A percentile compares a stretch with the other conserved stretches of the same genome.
phyloP scores from a whole-genome alignment of 2,329 filamentous ascomycete species.

The Elsinoe arachidis region DNA sequence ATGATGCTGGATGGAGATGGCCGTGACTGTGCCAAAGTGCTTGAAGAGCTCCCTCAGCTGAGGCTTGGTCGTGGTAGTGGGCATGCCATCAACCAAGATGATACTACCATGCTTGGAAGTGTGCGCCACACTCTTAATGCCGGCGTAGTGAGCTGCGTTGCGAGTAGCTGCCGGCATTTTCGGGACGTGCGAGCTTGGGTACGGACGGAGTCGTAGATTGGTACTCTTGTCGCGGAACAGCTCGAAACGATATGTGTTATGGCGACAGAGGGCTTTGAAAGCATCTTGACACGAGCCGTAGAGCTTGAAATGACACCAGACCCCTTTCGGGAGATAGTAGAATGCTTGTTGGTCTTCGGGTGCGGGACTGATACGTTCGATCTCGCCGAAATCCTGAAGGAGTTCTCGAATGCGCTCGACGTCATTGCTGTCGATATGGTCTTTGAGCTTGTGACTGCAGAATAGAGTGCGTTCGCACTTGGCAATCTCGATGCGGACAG shows the following conservation, averaged over 20 bases:
- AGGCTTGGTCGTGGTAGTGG: background rate
- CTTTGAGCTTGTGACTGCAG: conserved; percentile 14
- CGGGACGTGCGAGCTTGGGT: background rate
- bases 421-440: conserved; percentile 18
- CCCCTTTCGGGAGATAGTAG: conserved; percentile 24
- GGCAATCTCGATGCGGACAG: conserved; percentile 51
- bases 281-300: conserved; percentile 26
- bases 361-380: conserved; percentile 21
- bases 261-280: conserved; percentile 21
- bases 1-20: background rate
- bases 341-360: conserved; percentile 21
- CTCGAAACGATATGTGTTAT: conserved; percentile 20
- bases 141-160: background rate
- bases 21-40: conserved; percentile 8
- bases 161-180: background rate
- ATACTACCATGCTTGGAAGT: conserved; percentile 2
- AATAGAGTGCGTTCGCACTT: conserved; percentile 24
- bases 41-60: conserved; percentile 8
- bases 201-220: background rate
- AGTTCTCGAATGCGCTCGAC: conserved; percentile 18
- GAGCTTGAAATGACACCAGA: conserved; percentile 23
- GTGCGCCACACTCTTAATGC: background rate
- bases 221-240: conserved; percentile 7
- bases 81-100: conserved; percentile 14
- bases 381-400: conserved; percentile 18